Evolutionary conservation across 805 yeast species (phyloP).

Genomic region (Wickerhamiella dianesei): DNA sequence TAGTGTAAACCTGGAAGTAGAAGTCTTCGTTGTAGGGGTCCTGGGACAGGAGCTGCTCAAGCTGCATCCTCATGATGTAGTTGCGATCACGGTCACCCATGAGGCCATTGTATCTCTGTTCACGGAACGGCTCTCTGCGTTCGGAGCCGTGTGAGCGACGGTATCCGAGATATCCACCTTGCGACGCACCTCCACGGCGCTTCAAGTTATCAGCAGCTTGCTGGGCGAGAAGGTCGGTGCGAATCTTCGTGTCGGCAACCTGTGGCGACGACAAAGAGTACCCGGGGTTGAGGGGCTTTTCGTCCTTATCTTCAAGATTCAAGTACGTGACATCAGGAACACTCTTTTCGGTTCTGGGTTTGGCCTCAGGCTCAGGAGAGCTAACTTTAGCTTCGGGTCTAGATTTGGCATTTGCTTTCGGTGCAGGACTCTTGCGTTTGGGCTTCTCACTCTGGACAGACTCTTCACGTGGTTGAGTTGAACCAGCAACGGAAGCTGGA

Average conservation of each 20-base stretch:
- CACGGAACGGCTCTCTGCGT: constrained; percentile 13
- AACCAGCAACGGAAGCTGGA: too few relatives aligned
- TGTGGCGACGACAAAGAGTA: background rate
- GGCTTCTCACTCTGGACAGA: too few relatives aligned
- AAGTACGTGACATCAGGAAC: too few relatives aligned
- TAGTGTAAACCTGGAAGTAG: constrained; percentile 82
- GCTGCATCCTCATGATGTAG: constrained; percentile 83
- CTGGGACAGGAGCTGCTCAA: constrained; percentile 89
- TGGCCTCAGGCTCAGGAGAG: background rate
- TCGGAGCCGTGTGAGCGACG: background rate
- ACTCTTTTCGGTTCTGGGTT: too few relatives aligned
- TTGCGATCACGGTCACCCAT: constrained; percentile 97
- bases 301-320: too few relatives aligned
- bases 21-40: constrained; percentile 97
- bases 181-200: background rate
- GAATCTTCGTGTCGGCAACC: background rate
- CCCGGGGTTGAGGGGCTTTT: background rate
- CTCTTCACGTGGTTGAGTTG: too few relatives aligned
- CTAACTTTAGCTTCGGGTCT: too few relatives aligned
- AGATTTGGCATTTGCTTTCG: background rate
- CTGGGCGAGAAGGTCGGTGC: background rate
- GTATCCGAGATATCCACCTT: background rate
- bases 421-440: background rate
- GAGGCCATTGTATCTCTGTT: constrained; percentile 55
- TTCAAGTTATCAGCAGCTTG: background rate